Percentiles rank a stretch among this genome's conserved stretches.
These are phyloP conservation scores for Ascomycota sp. DNA, from an alignment of 2,329 filamentous ascomycete species.

Conservation along the genomic window DNA sequence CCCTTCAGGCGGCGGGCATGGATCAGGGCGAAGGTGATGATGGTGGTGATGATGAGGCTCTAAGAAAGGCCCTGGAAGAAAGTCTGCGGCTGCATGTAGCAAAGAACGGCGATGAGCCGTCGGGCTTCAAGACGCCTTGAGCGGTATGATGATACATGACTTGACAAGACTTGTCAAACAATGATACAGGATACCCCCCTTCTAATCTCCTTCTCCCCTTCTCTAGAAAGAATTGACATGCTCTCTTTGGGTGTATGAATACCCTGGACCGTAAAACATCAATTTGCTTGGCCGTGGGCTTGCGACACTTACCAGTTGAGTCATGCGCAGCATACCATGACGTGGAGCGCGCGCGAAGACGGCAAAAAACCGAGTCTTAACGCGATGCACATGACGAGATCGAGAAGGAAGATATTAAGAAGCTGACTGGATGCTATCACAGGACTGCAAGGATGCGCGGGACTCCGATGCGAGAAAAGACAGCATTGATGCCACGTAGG, in stretches of 20 bases:
- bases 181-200: slow-evolving; percentile 1
- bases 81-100: slow-evolving; percentile 24
- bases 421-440: too few relatives aligned
- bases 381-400: too few relatives aligned
- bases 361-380: too few relatives aligned
- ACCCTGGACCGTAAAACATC: not conserved
- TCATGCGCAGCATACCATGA: too few relatives aligned
- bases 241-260: not conserved
- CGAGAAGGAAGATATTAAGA: too few relatives aligned
- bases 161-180: not conserved
- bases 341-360: too few relatives aligned
- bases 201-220: too few relatives aligned
- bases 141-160: not conserved
- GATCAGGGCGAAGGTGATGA: slow-evolving; percentile 18
- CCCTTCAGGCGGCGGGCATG: slow-evolving; percentile 6
- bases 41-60: slow-evolving; percentile 28
- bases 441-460: too few relatives aligned
- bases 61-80: slow-evolving; percentile 32
- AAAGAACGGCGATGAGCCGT: slow-evolving; percentile 7
- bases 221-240: not conserved
- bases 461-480: not conserved
- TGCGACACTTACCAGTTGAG: too few relatives aligned
- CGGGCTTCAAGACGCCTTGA: slow-evolving; percentile 1
- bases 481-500: not conserved
- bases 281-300: not conserved